phyloP scores from a whole-genome alignment of 2,329 filamentous ascomycete genomes.

The Albifimbria verrucaria region DNA sequence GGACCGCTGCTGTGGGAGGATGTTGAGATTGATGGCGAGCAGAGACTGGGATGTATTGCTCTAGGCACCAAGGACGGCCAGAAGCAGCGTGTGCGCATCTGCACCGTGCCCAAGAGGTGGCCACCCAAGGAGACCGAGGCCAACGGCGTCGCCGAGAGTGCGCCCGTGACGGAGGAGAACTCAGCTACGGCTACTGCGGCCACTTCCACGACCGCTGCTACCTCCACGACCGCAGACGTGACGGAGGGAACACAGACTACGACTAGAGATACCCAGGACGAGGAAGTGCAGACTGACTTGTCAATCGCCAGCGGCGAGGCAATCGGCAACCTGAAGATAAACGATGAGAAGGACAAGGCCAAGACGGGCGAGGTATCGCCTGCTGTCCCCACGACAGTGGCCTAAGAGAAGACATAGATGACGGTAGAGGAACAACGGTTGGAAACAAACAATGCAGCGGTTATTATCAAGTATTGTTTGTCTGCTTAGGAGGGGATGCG shows the following conservation, averaged over 20 bases:
- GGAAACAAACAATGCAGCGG: no score
- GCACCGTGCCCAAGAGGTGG: conserved; percentile 45
- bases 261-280: conserved; percentile 14
- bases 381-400: not conserved
- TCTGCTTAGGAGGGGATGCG: no score
- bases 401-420: not conserved
- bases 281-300: conserved; percentile 24
- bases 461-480: no score
- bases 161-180: conserved; percentile 8
- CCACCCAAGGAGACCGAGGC: conserved; percentile 4
- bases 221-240: not conserved
- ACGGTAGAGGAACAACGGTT: no score
- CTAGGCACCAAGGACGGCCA: conserved; percentile 46
- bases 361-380: not conserved
- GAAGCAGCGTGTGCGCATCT: conserved; percentile 44
- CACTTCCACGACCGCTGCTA: not conserved
- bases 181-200: not conserved
- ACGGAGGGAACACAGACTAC: conserved; percentile 5
- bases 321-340: conserved; percentile 28
- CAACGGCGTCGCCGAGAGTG: not conserved
- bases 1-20: conserved; percentile 58
- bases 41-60: conserved; percentile 49
- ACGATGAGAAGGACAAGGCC: conserved; percentile 16
- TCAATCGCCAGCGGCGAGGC: conserved; percentile 22
- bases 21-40: conserved; percentile 36